These are phyloP conservation scores for Lasiosphaeris hirsuta DNA, from an alignment of 495 filamentous ascomycete species.

Conservation along the genomic window DNA sequence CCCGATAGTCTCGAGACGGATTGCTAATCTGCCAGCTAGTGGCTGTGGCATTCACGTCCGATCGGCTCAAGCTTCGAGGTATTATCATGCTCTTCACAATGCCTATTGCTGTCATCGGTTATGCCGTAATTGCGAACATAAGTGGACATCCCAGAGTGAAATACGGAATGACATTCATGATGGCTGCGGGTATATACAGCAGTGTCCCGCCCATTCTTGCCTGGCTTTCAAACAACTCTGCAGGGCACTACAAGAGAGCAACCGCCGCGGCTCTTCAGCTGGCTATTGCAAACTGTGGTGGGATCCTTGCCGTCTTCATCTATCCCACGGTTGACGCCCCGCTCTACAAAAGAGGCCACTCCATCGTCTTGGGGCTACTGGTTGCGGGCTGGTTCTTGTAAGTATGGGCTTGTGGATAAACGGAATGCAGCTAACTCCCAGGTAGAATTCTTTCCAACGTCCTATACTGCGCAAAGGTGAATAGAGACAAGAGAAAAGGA, in stretches of 20 bases:
- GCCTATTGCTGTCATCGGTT: conserved; percentile 58
- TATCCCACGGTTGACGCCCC: conserved; percentile 53
- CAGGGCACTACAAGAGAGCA: conserved; percentile 45
- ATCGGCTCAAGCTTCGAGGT: conserved; percentile 8
- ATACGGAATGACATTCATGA: conserved; percentile 73
- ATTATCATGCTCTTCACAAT: conserved; percentile 38
- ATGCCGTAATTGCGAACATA: conserved; percentile 31
- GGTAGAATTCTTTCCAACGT: conserved; percentile 57
- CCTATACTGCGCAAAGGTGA: conserved; percentile 62
- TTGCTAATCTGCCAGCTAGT: too few relatives aligned
- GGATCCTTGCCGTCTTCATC: conserved; percentile 55
- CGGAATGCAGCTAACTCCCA: background rate
- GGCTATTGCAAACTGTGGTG: conserved; percentile 48
- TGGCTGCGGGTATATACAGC: conserved; percentile 70
- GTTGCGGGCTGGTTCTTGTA: conserved; percentile 65
- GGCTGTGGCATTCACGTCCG: too few relatives aligned
- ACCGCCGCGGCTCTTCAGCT: conserved; percentile 46
- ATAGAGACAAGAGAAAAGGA: conserved; percentile 59
- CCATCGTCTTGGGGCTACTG: conserved; percentile 54
- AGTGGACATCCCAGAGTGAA: conserved; percentile 53
- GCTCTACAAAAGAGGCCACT: conserved; percentile 53
- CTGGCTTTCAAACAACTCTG: conserved; percentile 57
- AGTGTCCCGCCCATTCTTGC: conserved; percentile 70
- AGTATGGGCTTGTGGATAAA: conserved; percentile 27
- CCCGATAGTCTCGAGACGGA: too few relatives aligned